These are phyloP conservation scores for Cyberlindnera maclurae DNA, from an alignment of 805 yeast species.

Conservation along the genomic window DNA sequence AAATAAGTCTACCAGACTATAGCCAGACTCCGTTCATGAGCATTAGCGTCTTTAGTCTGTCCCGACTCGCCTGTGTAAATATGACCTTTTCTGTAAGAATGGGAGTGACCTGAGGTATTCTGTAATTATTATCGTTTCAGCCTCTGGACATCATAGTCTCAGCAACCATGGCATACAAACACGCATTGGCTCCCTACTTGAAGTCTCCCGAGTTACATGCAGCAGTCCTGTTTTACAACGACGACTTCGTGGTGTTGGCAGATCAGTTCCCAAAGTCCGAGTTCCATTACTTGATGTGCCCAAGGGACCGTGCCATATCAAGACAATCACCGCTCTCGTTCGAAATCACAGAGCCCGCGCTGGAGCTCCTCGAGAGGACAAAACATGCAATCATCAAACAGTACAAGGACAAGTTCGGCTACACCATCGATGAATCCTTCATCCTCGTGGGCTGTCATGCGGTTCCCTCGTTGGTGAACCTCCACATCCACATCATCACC, in stretches of 20 bases:
- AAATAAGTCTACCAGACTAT: too few relatives aligned
- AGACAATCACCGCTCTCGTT: conserved; percentile 38
- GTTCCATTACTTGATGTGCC: conserved; percentile 55
- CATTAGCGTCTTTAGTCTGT: too few relatives aligned
- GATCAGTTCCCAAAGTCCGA: conserved; percentile 61
- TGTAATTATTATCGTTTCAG: too few relatives aligned
- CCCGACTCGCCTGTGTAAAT: too few relatives aligned
- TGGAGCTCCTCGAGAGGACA: conserved; percentile 8
- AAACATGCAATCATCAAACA: conserved; percentile 14
- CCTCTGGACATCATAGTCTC: too few relatives aligned
- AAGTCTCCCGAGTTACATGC: conserved; percentile 34
- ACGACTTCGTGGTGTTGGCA: conserved; percentile 44
- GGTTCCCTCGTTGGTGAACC: conserved; percentile 59
- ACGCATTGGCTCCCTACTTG: conserved; percentile 43
- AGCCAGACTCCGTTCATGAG: too few relatives aligned
- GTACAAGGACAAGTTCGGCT: conserved; percentile 8
- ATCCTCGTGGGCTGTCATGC: conserved; percentile 61
- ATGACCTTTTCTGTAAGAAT: too few relatives aligned
- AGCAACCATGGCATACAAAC: conserved; percentile 48
- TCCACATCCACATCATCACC: conserved; percentile 71
- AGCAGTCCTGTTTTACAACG: conserved; percentile 40
- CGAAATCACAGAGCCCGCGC: conserved; percentile 21
- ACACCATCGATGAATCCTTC: conserved; percentile 18
- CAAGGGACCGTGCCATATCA: conserved; percentile 38
- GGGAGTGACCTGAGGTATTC: too few relatives aligned